These are phyloP conservation scores for Microcos paniculata DNA, from an alignment of 345 rosid species.

Conservation along the genomic window DNA sequence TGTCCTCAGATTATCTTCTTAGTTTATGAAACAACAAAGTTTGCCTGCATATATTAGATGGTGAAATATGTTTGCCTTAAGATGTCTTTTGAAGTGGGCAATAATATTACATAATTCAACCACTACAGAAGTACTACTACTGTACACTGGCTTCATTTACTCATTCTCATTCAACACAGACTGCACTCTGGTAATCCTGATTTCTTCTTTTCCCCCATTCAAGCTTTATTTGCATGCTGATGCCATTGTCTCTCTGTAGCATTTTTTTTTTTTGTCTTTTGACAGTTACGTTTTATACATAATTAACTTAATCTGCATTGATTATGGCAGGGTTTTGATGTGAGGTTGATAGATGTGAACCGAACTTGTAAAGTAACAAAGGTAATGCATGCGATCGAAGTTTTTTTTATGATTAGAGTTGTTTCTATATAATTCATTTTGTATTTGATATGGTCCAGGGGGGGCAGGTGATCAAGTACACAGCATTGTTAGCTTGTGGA, in stretches of 20 bases:
- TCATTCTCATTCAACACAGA: background rate
- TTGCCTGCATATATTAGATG: background rate
- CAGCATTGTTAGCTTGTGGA: constrained; percentile 86
- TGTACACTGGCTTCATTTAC: background rate
- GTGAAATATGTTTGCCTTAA: background rate
- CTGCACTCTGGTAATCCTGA: background rate
- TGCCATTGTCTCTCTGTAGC: background rate
- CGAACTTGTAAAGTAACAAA: constrained; percentile 91
- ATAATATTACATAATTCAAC: background rate
- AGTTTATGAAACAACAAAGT: background rate
- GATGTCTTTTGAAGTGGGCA: background rate
- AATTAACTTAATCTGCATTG: constrained; percentile 5
- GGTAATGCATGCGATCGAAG: constrained; percentile 38
- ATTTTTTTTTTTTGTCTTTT: background rate
- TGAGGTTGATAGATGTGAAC: constrained; percentile 76
- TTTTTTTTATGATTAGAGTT: constrained; percentile 7
- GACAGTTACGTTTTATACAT: background rate
- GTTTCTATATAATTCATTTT: constrained; percentile 2
- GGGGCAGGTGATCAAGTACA: constrained; percentile 74
- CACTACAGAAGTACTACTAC: background rate
- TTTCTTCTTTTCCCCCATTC: background rate
- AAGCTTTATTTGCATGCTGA: background rate
- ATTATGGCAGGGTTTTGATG: constrained; percentile 86
- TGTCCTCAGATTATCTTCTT: background rate
- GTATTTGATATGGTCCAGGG: constrained; percentile 48